A percentile compares a stretch with the other conserved stretches of the same genome.
Conservation (phyloP, 805 yeast genomes). For the Saccharomycopsis sp. region DNA sequence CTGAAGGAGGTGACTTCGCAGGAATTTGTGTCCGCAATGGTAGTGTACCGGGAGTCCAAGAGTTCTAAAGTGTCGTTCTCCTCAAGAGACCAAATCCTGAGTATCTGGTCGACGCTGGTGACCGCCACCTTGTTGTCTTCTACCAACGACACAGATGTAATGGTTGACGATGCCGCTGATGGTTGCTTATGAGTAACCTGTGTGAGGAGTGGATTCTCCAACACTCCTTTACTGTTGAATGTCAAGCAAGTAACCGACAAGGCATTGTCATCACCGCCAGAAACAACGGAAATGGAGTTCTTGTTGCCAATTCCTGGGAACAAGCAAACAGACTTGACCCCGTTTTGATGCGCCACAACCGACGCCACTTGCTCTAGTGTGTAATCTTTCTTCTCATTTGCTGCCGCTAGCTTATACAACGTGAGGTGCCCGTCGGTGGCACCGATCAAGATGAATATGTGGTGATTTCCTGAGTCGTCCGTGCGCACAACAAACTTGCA, state of each 20-base stretch:
- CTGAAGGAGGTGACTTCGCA: slow-evolving; percentile 33
- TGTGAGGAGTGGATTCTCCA: too few relatives aligned
- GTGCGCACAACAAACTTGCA: slow-evolving; percentile 40
- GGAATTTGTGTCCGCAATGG: slow-evolving; percentile 88
- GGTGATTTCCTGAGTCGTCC: too few relatives aligned
- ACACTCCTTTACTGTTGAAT: too few relatives aligned
- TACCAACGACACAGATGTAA: slow-evolving; percentile 49
- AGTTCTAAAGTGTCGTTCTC: slow-evolving; percentile 26
- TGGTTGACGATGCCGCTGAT: slow-evolving; percentile 84
- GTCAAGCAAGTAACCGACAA: slow-evolving; percentile 27
- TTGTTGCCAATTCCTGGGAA: too few relatives aligned
- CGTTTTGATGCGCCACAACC: slow-evolving; percentile 69
- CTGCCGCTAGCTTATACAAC: slow-evolving; percentile 43
- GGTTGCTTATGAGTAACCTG: too few relatives aligned
- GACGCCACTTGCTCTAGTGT: too few relatives aligned
- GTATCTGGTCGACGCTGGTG: slow-evolving; percentile 77
- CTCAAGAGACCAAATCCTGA: slow-evolving; percentile 52
- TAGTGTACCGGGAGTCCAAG: slow-evolving; percentile 47
- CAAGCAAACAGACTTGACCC: slow-evolving; percentile 45
- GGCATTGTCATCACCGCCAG: slow-evolving; percentile 95
- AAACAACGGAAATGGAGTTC: slow-evolving; percentile 32
- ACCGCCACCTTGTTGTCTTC: slow-evolving; percentile 26
- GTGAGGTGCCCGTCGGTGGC: slow-evolving; percentile 80
- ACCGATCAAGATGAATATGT: slow-evolving; percentile 41
- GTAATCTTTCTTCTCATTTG: too few relatives aligned